Evolutionary conservation across 2,329 filamentous ascomycete species (phyloP), one percentile per base, ranked within the genome.

Genomic region (Apiospora kogelbergensis): DNA sequence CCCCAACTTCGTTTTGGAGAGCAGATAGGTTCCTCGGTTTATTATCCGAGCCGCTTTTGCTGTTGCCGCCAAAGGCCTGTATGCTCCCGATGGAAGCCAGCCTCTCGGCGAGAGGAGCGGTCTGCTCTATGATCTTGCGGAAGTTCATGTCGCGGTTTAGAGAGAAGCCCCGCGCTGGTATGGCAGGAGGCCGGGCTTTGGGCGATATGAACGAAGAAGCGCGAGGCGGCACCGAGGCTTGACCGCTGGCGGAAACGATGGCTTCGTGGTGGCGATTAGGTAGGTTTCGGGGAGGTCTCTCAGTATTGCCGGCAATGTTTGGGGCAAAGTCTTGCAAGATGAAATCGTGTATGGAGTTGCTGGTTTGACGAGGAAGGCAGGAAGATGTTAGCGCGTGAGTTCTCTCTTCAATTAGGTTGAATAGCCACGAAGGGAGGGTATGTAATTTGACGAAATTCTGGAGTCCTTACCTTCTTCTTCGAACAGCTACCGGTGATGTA

Each of bases 211-310:
- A 44, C 24, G 37, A 65, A 17, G 37, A 65, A 17, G n/a, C 40
- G 11, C 63, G 63, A 2, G 63, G 63, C n/a, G 63, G 63, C 1
- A 65, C 37, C n/a, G 41, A 44, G 6, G 65, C n/a, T 7, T 46
- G 22, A 2, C 65, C 65, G 42, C 45, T 53, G 11, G 65, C 42
- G 15, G 65, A 46, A 24, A 66, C 26, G 26, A 48, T 53, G 65
- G 45, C 65, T 10, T 66, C 22, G 44, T 66, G 65, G 33, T 48
- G 42, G 2, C 6, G 22, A 26, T 66, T 66, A 6, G 65, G 65
- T 4, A 66, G 42, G 10, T 37, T 15, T 9, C 22, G 20, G 40
- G 65, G 42, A 48, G 65, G 65, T 22, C 33, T 24, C 17, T 37
- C 24, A 10, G 26, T 22, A 15, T 22, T 53, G 65, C 42, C 26